Percentiles rank a stretch among this genome's conserved stretches.
These are phyloP conservation scores for Solanum sitiens DNA, from an alignment of 257 asterid species.

Conservation along the genomic window DNA sequence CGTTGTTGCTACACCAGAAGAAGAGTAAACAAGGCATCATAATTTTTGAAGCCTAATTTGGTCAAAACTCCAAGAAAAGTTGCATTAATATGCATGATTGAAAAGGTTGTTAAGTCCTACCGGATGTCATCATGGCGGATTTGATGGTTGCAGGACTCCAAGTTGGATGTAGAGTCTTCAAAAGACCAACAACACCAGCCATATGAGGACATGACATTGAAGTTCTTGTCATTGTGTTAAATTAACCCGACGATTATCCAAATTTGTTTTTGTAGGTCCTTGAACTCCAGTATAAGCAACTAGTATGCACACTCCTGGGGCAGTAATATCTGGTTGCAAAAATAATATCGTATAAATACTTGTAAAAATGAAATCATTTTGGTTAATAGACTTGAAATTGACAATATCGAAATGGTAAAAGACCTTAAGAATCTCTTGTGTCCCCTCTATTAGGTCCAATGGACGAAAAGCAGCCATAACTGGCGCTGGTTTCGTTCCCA, in stretches of 20 bases:
- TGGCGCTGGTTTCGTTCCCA: constrained; percentile 70
- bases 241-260: constrained; percentile 34
- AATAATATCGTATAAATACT: not conserved
- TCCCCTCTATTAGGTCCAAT: constrained; percentile 50
- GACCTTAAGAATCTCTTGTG: constrained; percentile 73
- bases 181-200: constrained; percentile 76
- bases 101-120: constrained; percentile 10
- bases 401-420: not conserved
- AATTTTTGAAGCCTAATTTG: not conserved
- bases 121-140: constrained; percentile 81
- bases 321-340: constrained; percentile 85
- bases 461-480: constrained; percentile 89
- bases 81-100: not conserved
- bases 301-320: constrained; percentile 80
- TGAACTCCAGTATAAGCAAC: constrained; percentile 67
- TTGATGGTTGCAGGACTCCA: constrained; percentile 95
- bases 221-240: too few relatives aligned
- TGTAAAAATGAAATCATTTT: not conserved
- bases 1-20: constrained; percentile 44
- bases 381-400: too few relatives aligned
- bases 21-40: not conserved
- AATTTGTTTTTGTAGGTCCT: constrained; percentile 50
- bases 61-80: not conserved
- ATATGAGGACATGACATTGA: constrained; percentile 71
- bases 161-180: constrained; percentile 65